Evolutionary conservation across 106 monocot species (phyloP).

Genomic region (Acanthochlamys bracteata): DNA sequence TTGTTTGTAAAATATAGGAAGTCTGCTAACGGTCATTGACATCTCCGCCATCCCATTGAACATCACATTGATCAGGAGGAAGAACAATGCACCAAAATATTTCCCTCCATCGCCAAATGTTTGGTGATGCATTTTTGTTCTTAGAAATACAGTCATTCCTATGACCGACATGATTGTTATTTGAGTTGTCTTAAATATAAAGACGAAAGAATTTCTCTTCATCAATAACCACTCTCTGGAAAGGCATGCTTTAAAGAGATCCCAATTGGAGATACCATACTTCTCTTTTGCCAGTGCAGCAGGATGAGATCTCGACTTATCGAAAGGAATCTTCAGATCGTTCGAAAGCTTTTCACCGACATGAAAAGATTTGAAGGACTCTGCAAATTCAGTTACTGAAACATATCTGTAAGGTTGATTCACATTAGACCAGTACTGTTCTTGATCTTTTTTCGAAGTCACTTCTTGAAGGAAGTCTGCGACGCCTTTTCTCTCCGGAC

Average conservation of each 20-base stretch:
- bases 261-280: constrained; percentile 62
- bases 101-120: constrained; percentile 41
- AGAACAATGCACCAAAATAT: constrained; percentile 48
- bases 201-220: constrained; percentile 83
- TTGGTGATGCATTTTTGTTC: constrained; percentile 51
- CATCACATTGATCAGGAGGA: constrained; percentile 38
- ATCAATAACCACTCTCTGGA: constrained; percentile 72
- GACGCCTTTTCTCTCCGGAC: constrained; percentile 81
- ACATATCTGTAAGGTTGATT: constrained; percentile 44
- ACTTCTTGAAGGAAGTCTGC: constrained; percentile 97
- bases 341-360: constrained; percentile 28
- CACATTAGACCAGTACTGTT: constrained; percentile 62
- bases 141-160: constrained; percentile 46
- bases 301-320: constrained; percentile 57
- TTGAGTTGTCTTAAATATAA: constrained; percentile 63
- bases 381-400: constrained; percentile 48
- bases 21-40: constrained; percentile 34
- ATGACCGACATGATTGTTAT: constrained; percentile 59
- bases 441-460: constrained; percentile 82
- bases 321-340: constrained; percentile 41
- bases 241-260: constrained; percentile 63
- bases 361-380: constrained; percentile 41
- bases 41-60: constrained; percentile 70
- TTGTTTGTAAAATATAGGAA: constrained; percentile 73
- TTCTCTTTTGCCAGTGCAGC: constrained; percentile 42